A percentile compares a stretch with the other conserved stretches of the same genome.
Evolutionary conservation across 768 basidiomycete genomes (phyloP).

Genomic region (Suillus brevipes): DNA sequence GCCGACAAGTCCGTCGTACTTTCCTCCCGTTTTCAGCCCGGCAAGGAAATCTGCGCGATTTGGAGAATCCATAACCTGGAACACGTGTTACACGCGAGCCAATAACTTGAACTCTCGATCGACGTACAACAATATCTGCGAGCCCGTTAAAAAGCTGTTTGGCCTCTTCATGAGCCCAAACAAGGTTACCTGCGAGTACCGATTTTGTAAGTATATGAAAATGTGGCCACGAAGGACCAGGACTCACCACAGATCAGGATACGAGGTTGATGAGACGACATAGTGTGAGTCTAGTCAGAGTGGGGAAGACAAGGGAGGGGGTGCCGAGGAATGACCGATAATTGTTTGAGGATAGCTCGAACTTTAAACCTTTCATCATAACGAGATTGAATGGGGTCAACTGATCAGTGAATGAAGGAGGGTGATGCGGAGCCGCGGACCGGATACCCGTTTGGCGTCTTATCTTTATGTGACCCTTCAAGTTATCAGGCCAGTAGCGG

Average conservation of each 20-base stretch:
- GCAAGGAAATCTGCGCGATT: slow-evolving; percentile 69
- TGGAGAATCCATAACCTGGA: slow-evolving; percentile 55
- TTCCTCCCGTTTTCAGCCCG: slow-evolving; percentile 62
- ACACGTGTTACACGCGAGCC: not conserved
- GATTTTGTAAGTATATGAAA: not conserved
- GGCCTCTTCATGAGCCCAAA: slow-evolving; percentile 81
- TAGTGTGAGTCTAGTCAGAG: slow-evolving; percentile 4
- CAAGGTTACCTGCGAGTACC: slow-evolving; percentile 53
- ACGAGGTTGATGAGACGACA: slow-evolving; percentile 22
- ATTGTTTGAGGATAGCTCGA: not conserved
- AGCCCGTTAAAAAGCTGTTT: slow-evolving; percentile 62
- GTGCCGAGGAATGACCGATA: not conserved
- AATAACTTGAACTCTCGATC: not conserved
- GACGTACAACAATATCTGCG: slow-evolving; percentile 76
- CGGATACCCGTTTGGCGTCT: not conserved
- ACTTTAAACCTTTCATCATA: not conserved
- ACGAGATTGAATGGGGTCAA: not conserved
- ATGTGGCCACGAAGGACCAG: not conserved
- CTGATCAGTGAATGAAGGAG: not conserved
- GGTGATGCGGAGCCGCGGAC: not conserved
- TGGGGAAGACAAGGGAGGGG: not conserved
- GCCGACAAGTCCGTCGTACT: slow-evolving; percentile 70
- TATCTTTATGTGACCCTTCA: not conserved
- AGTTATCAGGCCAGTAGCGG: not conserved
- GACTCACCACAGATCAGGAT: slow-evolving; percentile 38